Conservation (phyloP, 1,284 basidiomycete species). For the Retiboletus fuscus region DNA sequence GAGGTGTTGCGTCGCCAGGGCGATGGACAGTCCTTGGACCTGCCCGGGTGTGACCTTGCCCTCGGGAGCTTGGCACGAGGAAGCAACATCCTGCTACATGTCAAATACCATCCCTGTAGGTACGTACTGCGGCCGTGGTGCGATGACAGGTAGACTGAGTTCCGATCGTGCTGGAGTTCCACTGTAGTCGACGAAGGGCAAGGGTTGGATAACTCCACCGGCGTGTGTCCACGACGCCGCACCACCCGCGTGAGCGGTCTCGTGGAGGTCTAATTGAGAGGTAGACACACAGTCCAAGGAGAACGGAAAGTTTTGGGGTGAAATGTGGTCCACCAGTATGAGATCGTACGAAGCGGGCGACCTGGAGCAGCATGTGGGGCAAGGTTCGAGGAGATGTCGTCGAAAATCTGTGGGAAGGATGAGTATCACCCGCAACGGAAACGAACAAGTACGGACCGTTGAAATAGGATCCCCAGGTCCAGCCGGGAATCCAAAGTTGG, state of each 20-base stretch:
- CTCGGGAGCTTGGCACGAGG: conserved; percentile 19
- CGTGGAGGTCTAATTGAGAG: conserved; percentile 22
- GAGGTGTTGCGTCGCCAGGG: conserved; percentile 23
- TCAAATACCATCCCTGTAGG: conserved; percentile 37
- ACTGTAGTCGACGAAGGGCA: conserved; percentile 59
- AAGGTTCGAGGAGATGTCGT: conserved; percentile 42
- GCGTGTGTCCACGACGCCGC: conserved; percentile 25
- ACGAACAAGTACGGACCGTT: conserved; percentile 37
- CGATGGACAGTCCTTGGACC: conserved; percentile 2
- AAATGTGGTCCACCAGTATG: conserved; percentile 47
- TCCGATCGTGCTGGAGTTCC: conserved; percentile 60
- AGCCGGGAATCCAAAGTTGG: conserved; percentile 46
- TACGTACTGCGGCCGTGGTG: conserved; percentile 50
- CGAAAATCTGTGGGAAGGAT: conserved; percentile 34
- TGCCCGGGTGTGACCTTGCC: conserved; percentile 18
- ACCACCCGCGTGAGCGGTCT: conserved; percentile 22
- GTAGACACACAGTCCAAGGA: conserved; percentile 20
- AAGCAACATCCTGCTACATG: conserved; percentile 37
- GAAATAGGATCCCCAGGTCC: conserved; percentile 30
- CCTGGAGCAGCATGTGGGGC: conserved; percentile 37
- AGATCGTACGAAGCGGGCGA: conserved; percentile 40
- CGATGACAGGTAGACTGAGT: conserved; percentile 49
- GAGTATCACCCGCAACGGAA: background rate
- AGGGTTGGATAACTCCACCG: conserved; percentile 43
- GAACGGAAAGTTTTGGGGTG: conserved; percentile 33